Base-by-base conservation (phyloP, 1,139 yeast species). In the Schwanniomyces etchellsii region DNA sequence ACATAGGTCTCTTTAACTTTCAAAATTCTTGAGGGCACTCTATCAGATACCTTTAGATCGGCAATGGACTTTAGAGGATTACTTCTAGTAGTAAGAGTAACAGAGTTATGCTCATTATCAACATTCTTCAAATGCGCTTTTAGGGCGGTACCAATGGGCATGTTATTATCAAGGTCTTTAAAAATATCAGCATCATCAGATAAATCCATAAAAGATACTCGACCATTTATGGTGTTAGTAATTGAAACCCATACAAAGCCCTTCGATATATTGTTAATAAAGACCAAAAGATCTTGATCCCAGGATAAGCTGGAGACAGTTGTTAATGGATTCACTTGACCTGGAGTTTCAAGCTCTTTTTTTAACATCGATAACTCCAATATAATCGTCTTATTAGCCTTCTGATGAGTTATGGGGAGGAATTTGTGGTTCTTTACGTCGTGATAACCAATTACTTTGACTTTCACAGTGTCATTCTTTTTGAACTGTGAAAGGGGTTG, bases 401-500 rank as follows among this genome's bases (percentile, higher is more conserved):
- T 60, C 34, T 73, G 70, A 46, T 78, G 84, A 11, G 88, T 70
- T 14, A 81, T 64, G 24, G 94, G 83, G 42, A 81, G 57, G 55
- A 79, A 84, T 35, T 69, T 73, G 47, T 81, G 86, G 39, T 71
- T 78, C 38, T 78, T 74, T 10, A 79, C 69, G 53, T 86, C 93
- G 51, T 81, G 93, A 51, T 57, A 76, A 4, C 96, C 96, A 42
- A 86, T 70, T 11, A 88, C 72, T 48, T 73, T 77, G 20, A 78
- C 94, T 24, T 70, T 63, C 20, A 88, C 38, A 4, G 60, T 54
- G 23, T 78, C 74, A 29, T 81, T 89, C 36, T 62, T 69, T 34
- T 70, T 64, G 60, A 81, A 85, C 28, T 59, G 59, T 3, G 71
- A 53, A 32, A 85, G 64, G 26, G 95, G 95, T 28, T 70, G 66